Percentiles rank a stretch among this genome's conserved stretches.
These are phyloP conservation scores for Neofusicoccum sp. DNA, from an alignment of 2,329 filamentous ascomycete species.

Conservation along the genomic window DNA sequence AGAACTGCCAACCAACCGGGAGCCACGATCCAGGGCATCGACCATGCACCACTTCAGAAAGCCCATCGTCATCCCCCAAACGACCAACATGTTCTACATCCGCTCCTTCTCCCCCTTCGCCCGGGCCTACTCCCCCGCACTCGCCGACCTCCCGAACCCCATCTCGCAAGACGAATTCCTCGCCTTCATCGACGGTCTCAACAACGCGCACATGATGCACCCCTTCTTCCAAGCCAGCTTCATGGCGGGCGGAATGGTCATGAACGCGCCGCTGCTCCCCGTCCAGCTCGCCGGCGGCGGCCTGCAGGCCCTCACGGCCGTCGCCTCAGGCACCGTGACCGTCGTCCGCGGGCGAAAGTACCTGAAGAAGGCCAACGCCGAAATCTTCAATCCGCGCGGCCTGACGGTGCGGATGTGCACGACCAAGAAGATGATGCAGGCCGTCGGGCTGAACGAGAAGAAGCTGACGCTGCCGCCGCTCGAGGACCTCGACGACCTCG, in stretches of 20 bases:
- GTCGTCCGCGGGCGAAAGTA: neutral
- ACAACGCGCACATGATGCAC: constrained; percentile 31
- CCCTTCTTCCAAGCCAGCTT: constrained; percentile 30
- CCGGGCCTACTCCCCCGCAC: neutral
- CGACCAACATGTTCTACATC: constrained; percentile 20
- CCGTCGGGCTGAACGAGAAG: neutral
- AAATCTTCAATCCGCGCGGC: constrained; percentile 10
- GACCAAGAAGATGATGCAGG: constrained; percentile 15
- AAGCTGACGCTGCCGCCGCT: constrained; percentile 14
- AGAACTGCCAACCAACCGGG: neutral
- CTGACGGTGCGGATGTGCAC: constrained; percentile 2
- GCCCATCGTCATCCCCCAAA: constrained; percentile 20
- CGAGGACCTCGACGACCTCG: constrained; percentile 8
- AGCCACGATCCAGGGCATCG: neutral
- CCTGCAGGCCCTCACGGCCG: neutral
- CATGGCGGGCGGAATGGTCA: constrained; percentile 27
- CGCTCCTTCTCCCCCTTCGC: constrained; percentile 17
- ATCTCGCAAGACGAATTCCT: constrained; percentile 29
- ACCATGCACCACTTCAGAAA: neutral
- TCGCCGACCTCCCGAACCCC: neutral
- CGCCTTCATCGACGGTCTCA: constrained; percentile 33
- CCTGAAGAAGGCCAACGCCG: constrained; percentile 5
- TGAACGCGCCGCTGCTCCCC: constrained; percentile 27
- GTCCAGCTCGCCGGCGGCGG: constrained; percentile 19
- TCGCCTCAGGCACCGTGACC: constrained; percentile 9